Evolutionary conservation across 768 basidiomycete genomes (phyloP), one percentile per base, ranked within the genome.

Genomic region (Lactifluus piperatus): DNA sequence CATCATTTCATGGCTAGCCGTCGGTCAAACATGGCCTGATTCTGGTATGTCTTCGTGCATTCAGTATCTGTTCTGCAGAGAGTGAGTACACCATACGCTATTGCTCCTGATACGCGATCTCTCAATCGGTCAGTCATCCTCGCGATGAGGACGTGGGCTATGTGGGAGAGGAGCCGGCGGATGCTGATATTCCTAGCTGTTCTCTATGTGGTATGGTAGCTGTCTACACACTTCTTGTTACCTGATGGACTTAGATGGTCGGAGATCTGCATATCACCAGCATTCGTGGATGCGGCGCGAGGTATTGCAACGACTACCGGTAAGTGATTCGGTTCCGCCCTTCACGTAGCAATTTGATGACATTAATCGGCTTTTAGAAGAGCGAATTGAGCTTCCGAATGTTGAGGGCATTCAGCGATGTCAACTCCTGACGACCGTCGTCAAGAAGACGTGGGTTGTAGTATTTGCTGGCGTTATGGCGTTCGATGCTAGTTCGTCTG

Each of bases 91-190:
- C 45, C 43, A 22, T 26, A 27, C 22, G 10, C 29, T 16, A 8
- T 14, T 36, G 26, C 36, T 45, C 8, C 11, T 16, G 22, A 26
- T 30, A 13, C 8, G 1, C 5, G 0, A 1, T 11, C 10, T 13
- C 34, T 37, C 44, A 51, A 16, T 10, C 18, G 16, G 22, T 6
- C 26, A 69, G 69, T 68, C 20, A 65, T 70, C 32, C 58, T 70
- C 14, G 69, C 63, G 18, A 62, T 62, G 27, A 58, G 69, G 27
- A 68, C 68, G n/a, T 70, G 69, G 67, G 69, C 68, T 3, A 62
- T 70, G 51, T 70, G 69, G 69, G 64, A 61, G 36, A 67, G 54
- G 26, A 64, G 56, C 51, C 62, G 59, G 2, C 11, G 18, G 8
- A 63, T 70, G 9, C 47, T 63, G 5, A 6, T 36, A 24, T 10